Conservation (phyloP, 768 basidiomycete species). For the Naganishia kalamii region DNA sequence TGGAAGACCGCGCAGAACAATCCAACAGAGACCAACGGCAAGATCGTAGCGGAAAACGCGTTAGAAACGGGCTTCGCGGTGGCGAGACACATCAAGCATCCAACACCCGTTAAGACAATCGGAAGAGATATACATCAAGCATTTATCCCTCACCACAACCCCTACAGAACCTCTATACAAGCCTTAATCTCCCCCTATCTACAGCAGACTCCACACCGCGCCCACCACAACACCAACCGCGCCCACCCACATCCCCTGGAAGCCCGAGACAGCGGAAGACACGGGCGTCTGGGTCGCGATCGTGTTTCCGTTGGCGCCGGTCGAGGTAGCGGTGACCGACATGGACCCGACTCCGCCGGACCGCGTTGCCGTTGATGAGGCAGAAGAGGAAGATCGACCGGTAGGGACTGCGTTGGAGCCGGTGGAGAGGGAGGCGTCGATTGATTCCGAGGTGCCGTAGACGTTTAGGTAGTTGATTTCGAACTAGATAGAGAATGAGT, state of each 20-base stretch:
- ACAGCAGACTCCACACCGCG: neutral
- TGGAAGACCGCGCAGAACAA: too few relatives aligned
- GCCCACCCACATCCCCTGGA: neutral
- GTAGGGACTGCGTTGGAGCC: too few relatives aligned
- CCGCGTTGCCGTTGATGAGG: neutral
- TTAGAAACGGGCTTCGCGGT: too few relatives aligned
- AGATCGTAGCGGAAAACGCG: too few relatives aligned
- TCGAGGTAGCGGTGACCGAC: neutral
- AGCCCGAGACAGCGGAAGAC: neutral
- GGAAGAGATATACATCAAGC: too few relatives aligned
- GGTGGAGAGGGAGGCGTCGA: slow-evolving; percentile 5
- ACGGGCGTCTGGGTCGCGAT: neutral
- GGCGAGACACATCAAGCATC: too few relatives aligned
- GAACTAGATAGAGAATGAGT: slow-evolving; percentile 3
- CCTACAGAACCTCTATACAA: too few relatives aligned
- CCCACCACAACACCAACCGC: neutral
- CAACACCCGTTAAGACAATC: too few relatives aligned
- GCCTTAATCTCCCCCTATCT: too few relatives aligned
- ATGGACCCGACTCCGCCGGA: neutral
- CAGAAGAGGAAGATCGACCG: neutral
- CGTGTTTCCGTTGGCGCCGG: neutral
- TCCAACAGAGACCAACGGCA: too few relatives aligned
- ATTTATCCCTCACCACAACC: too few relatives aligned
- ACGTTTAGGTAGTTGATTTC: slow-evolving; percentile 27
- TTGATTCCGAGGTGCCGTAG: slow-evolving; percentile 9